These are phyloP conservation scores for Psilocybe mexicana DNA, from an alignment of 1,284 basidiomycete species.

Conservation along the genomic window DNA sequence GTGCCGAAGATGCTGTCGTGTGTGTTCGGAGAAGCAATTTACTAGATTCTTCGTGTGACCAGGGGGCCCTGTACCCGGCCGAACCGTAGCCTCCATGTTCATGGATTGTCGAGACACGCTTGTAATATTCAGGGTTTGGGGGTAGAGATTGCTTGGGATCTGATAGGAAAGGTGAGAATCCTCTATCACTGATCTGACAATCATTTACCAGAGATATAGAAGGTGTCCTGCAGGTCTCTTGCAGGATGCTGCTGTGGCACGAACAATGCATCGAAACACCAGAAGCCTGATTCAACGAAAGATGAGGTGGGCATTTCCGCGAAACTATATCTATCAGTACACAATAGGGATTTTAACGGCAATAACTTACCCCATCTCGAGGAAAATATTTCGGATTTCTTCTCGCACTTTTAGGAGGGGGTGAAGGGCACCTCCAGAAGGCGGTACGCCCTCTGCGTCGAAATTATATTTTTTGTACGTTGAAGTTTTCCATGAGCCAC, in stretches of 20 bases:
- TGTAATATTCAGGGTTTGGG: slow-evolving; percentile 87
- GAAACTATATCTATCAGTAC: slow-evolving; percentile 60
- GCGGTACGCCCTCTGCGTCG: slow-evolving; percentile 90
- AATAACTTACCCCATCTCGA: slow-evolving; percentile 91
- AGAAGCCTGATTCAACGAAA: slow-evolving; percentile 98
- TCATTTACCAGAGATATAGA: slow-evolving; percentile 87
- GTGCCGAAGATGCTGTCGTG: slow-evolving; percentile 93
- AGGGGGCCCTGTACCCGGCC: slow-evolving; percentile 97
- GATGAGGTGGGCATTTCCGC: slow-evolving; percentile 99
- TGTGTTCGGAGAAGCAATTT: slow-evolving; percentile 96
- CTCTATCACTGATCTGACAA: not conserved
- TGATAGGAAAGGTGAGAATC: slow-evolving; percentile 29
- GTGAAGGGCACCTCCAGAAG: slow-evolving; percentile 90
- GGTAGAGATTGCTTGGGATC: slow-evolving; percentile 82
- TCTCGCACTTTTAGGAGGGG: slow-evolving; percentile 97
- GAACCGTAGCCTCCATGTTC: slow-evolving; percentile 93
- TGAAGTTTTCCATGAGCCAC: slow-evolving; percentile 89
- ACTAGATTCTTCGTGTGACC: slow-evolving; percentile 88
- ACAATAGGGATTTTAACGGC: slow-evolving; percentile 3
- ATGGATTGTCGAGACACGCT: slow-evolving; percentile 87
- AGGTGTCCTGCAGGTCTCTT: slow-evolving; percentile 97
- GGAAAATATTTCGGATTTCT: slow-evolving; percentile 97
- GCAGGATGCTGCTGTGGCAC: slow-evolving; percentile 99
- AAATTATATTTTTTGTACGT: slow-evolving; percentile 99
- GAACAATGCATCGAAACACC: slow-evolving; percentile 99